Conservation (phyloP, 2,329 filamentous ascomycete genomes). For the Pseudocercospora eumusae region DNA sequence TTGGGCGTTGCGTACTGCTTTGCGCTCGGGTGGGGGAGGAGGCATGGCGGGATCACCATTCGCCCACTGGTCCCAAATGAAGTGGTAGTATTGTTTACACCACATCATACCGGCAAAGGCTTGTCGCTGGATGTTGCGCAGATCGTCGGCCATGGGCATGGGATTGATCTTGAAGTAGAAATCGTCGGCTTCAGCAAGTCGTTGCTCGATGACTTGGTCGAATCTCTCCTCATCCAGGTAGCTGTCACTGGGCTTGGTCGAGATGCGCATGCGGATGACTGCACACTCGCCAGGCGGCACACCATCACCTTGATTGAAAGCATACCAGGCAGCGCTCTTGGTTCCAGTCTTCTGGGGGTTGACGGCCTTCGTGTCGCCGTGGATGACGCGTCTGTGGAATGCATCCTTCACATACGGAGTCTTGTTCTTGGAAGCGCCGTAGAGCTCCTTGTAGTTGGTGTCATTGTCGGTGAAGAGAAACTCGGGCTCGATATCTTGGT, state of each 20-base stretch:
- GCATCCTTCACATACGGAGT: slow-evolving; percentile 90
- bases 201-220: slow-evolving; percentile 84
- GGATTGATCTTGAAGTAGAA: slow-evolving; percentile 95
- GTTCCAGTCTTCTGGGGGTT: slow-evolving; percentile 81
- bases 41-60: slow-evolving; percentile 89
- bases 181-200: slow-evolving; percentile 87
- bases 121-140: slow-evolving; percentile 92
- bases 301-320: slow-evolving; percentile 85
- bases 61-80: slow-evolving; percentile 97
- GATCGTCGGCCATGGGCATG: slow-evolving; percentile 87
- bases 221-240: slow-evolving; percentile 92
- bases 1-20: slow-evolving; percentile 77
- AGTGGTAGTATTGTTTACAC: slow-evolving; percentile 96
- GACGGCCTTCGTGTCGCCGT: slow-evolving; percentile 74
- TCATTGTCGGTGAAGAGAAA: slow-evolving; percentile 95
- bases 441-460: slow-evolving; percentile 78
- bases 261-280: slow-evolving; percentile 88
- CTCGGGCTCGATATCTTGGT: slow-evolving; percentile 80
- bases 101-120: slow-evolving; percentile 97
- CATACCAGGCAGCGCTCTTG: slow-evolving; percentile 88
- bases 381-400: slow-evolving; percentile 84
- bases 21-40: slow-evolving; percentile 77
- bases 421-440: slow-evolving; percentile 70
- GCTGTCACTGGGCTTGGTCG: slow-evolving; percentile 65
- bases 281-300: slow-evolving; percentile 89